Percentiles rank a stretch among this genome's conserved stretches.
These are phyloP conservation scores for Purpureocillium lavendulum DNA, from an alignment of 2,329 filamentous ascomycete species.

Conservation along the genomic window DNA sequence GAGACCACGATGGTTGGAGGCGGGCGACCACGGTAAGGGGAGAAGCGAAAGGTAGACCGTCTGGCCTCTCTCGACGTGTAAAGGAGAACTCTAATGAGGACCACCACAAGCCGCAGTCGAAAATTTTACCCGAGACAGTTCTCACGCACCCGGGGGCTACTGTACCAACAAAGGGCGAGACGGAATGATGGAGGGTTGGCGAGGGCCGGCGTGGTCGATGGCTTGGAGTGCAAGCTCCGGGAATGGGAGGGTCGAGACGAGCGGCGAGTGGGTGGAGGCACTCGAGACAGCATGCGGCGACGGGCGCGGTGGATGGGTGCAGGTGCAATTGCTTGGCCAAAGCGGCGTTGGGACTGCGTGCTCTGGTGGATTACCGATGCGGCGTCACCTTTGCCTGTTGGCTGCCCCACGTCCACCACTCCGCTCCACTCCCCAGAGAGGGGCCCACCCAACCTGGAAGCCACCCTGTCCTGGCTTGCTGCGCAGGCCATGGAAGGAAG, in stretches of 20 bases:
- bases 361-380: slow-evolving; percentile 1
- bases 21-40: no score
- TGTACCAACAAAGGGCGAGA: not conserved
- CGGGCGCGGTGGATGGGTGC: not conserved
- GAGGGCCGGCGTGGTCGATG: no score
- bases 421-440: not conserved
- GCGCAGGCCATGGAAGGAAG: no score
- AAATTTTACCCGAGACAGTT: not conserved
- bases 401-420: not conserved
- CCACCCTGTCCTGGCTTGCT: no score
- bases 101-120: no score
- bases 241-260: not conserved
- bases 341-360: no score
- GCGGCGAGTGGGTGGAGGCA: not conserved
- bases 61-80: no score
- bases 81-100: no score
- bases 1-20: no score
- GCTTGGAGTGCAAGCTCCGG: not conserved
- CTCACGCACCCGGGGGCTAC: not conserved
- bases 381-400: slow-evolving; percentile 2
- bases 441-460: not conserved
- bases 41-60: no score
- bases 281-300: not conserved
- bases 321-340: no score
- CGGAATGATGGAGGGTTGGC: no score